Evolutionary conservation across 2,329 filamentous ascomycete species (phyloP), one percentile per base, ranked within the genome.

Genomic region (Peltaster fructicola): DNA sequence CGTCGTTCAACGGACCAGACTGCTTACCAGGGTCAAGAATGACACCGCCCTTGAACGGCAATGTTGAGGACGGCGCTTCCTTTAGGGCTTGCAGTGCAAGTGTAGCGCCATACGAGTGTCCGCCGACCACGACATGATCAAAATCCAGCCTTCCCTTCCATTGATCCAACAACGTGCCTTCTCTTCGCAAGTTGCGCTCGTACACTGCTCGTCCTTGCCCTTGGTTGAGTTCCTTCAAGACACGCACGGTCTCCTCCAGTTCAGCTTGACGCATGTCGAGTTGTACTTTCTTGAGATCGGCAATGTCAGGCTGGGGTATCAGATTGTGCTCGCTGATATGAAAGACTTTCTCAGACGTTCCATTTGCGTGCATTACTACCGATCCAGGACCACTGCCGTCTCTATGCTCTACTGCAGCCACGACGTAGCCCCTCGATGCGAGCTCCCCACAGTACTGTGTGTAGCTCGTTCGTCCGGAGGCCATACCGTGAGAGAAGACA

Each of bases 21-120:
- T 51, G 49, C 42, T 75, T 75, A 18, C 70, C 70, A 0, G 70
- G 69, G 39, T 75, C 70, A 17, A 75, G 56, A 23, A 66, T 56
- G 31, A 75, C 62, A 13, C 57, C 69, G 2, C 61, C 66, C 2
- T 57, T 53, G 26, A 68, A 58, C 0, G 56, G 57, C n/a, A 34
- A 31, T 29, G 39, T 34, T 28, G 53, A 29, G 26, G 35, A 53
- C 7, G 56, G 51, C 6, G 53, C 59, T 16, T 50, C 52, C 25
- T 60, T 59, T 5, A 73, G 52, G 3, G 64, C 61, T 31, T 68
- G 65, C 10, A 73, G 51, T 0, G 65, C 68, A 3, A 64, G 59
- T 0, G 70, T 74, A 3, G 68, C 70, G 20, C 70, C 70, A 45
- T 69, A 73, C 0, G 66, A 72, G 40, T 74, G 70, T 0, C 70